phyloP scores from a whole-genome alignment of 306 rosid genomes.

The Castanea crenata region DNA sequence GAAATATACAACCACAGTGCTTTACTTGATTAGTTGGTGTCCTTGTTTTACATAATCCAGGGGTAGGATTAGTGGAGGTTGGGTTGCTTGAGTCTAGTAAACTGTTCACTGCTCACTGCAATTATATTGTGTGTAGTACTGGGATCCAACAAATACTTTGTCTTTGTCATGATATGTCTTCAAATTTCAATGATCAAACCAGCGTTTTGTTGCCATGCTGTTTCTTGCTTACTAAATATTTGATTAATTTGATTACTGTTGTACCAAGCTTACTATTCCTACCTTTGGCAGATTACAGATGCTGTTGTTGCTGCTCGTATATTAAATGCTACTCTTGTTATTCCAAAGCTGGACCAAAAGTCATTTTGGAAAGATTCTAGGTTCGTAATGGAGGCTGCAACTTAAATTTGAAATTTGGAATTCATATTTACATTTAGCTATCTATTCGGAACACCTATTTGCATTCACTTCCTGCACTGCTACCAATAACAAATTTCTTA shows the following conservation, averaged over 20 bases:
- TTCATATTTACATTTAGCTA: constrained; percentile 12
- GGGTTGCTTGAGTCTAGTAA: neutral
- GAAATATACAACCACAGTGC: neutral
- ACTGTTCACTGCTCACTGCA: constrained; percentile 22
- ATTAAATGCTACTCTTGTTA: constrained; percentile 91
- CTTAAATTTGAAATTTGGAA: constrained; percentile 7
- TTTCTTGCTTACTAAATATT: constrained; percentile 19
- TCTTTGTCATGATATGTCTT: neutral
- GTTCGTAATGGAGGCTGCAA: constrained; percentile 39
- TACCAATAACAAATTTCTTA: constrained; percentile 4
- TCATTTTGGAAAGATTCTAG: constrained; percentile 98
- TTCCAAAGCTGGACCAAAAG: constrained; percentile 89
- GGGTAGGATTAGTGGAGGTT: neutral
- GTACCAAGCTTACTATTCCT: constrained; percentile 22
- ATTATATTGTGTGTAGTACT: neutral
- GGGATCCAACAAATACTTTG: neutral
- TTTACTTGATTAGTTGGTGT: constrained; percentile 6
- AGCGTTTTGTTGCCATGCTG: constrained; percentile 6
- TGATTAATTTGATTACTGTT: constrained; percentile 15
- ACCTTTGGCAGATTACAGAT: constrained; percentile 82
- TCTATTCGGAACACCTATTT: neutral
- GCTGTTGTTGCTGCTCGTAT: constrained; percentile 96
- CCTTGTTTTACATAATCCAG: neutral
- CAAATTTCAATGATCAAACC: neutral
- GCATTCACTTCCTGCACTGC: neutral